Conservation (phyloP, 768 basidiomycete genomes). For the Leccinum aurantiacum region DNA sequence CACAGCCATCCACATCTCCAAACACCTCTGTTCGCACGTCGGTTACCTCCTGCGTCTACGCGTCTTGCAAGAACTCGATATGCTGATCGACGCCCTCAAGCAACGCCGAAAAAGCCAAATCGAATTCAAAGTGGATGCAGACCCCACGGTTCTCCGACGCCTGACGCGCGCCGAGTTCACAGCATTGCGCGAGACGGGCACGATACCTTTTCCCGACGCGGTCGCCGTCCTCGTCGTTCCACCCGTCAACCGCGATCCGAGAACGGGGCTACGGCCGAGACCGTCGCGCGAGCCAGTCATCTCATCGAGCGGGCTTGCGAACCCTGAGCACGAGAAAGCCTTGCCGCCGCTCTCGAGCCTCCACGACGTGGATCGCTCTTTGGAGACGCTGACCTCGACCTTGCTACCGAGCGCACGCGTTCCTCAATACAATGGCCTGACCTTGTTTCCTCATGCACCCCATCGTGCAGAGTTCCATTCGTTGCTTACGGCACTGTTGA, state of each 20-base stretch:
- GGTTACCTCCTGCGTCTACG: slow-evolving; percentile 68
- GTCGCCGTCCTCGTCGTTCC: slow-evolving; percentile 71
- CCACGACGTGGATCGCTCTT: slow-evolving; percentile 5
- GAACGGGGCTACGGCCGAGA: slow-evolving; percentile 44
- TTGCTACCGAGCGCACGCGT: slow-evolving; percentile 37
- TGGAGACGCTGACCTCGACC: slow-evolving; percentile 15
- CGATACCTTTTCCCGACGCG: slow-evolving; percentile 51
- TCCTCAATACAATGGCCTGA: slow-evolving; percentile 68
- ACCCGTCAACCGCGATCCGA: slow-evolving; percentile 56
- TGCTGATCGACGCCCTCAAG: slow-evolving; percentile 42
- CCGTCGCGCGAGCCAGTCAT: slow-evolving; percentile 39
- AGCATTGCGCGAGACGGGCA: slow-evolving; percentile 43
- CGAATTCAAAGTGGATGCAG: slow-evolving; percentile 9
- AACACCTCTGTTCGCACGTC: slow-evolving; percentile 54
- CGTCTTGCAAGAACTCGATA: slow-evolving; percentile 71
- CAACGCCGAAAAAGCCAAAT: background rate
- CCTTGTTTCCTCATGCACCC: slow-evolving; percentile 59
- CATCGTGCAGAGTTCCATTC: slow-evolving; percentile 63
- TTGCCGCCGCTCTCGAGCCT: slow-evolving; percentile 32
- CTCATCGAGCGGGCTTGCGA: slow-evolving; percentile 8
- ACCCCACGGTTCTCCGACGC: slow-evolving; percentile 53
- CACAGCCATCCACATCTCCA: slow-evolving; percentile 36
- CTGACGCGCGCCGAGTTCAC: slow-evolving; percentile 65
- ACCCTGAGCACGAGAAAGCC: slow-evolving; percentile 9
- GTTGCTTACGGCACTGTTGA: slow-evolving; percentile 47